A percentile compares a stretch with the other conserved stretches of the same genome.
Evolutionary conservation across 768 basidiomycete species (phyloP).

Genomic region (Kwoniella sp.): DNA sequence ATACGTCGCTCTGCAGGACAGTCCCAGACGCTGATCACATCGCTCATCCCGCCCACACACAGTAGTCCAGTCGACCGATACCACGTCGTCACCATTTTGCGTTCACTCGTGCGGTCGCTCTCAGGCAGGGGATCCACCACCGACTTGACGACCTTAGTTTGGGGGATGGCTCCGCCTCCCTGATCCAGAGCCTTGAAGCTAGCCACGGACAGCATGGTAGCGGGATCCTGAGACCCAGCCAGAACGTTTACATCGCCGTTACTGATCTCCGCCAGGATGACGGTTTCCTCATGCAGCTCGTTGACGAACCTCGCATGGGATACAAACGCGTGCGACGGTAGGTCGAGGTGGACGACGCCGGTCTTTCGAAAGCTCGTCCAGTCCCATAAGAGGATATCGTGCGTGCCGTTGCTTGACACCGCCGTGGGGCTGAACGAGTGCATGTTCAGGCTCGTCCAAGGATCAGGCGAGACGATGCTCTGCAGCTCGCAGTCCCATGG

Average conservation of each 20-base stretch:
- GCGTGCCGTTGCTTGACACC: constrained; percentile 26
- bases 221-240: constrained; percentile 22
- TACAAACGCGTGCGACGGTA: constrained; percentile 19
- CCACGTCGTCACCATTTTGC: constrained; percentile 27
- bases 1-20: constrained; percentile 37
- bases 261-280: constrained; percentile 40
- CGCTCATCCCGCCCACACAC: constrained; percentile 25
- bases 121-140: background rate
- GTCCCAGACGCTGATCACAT: constrained; percentile 40
- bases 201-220: constrained; percentile 24
- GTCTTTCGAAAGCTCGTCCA: constrained; percentile 30
- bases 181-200: constrained; percentile 34
- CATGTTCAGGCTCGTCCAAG: constrained; percentile 26
- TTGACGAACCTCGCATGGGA: constrained; percentile 36
- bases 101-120: background rate
- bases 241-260: constrained; percentile 41
- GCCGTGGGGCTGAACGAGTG: constrained; percentile 32
- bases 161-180: too few species aligned
- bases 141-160: background rate
- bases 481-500: constrained; percentile 42
- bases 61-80: constrained; percentile 34
- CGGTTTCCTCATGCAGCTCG: constrained; percentile 35
- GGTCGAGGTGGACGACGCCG: constrained; percentile 19
- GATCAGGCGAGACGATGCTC: constrained; percentile 30
- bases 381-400: constrained; percentile 34